A percentile compares a stretch with the other conserved stretches of the same genome.
Conservation (phyloP, 345 rosid genomes). For the Acer yangbiense region DNA sequence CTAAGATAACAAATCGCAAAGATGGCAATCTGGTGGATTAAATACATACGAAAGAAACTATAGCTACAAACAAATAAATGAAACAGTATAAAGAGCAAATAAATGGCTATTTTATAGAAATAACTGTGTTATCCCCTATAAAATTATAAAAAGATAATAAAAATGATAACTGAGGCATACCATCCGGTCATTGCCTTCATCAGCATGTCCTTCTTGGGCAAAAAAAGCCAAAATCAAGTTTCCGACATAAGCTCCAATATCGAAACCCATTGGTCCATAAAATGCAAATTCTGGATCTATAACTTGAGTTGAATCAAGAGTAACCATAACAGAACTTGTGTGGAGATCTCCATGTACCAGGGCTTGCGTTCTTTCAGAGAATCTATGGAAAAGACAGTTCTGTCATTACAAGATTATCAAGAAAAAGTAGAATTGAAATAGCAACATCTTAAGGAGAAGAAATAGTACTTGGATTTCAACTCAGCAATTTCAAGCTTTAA, state of each 20-base stretch:
- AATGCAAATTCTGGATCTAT: constrained; percentile 94
- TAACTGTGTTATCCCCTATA: neutral
- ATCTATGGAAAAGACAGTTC: constrained; percentile 45
- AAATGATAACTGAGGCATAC: constrained; percentile 32
- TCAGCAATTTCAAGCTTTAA: constrained; percentile 84
- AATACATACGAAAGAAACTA: neutral
- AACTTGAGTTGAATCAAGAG: constrained; percentile 79
- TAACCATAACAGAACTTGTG: constrained; percentile 93
- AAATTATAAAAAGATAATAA: no score
- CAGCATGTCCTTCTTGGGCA: constrained; percentile 90
- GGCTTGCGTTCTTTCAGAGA: constrained; percentile 96
- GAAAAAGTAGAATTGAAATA: neutral
- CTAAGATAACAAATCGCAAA: neutral
- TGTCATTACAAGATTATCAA: constrained; percentile 3
- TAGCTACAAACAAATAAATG: no score
- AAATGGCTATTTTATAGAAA: neutral
- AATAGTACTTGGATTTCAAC: constrained; percentile 77
- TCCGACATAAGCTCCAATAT: constrained; percentile 88
- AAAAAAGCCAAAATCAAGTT: constrained; percentile 85
- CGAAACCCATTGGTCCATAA: constrained; percentile 95
- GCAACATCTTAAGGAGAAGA: neutral
- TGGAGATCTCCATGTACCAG: constrained; percentile 95
- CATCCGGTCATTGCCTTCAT: constrained; percentile 61
- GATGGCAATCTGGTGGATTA: neutral
- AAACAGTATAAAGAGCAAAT: constrained; percentile 22